Percentiles rank a stretch among this genome's conserved stretches.
These are phyloP conservation scores for Malassezia obtusa DNA, from an alignment of 1,284 basidiomycete genomes.

Conservation along the genomic window DNA sequence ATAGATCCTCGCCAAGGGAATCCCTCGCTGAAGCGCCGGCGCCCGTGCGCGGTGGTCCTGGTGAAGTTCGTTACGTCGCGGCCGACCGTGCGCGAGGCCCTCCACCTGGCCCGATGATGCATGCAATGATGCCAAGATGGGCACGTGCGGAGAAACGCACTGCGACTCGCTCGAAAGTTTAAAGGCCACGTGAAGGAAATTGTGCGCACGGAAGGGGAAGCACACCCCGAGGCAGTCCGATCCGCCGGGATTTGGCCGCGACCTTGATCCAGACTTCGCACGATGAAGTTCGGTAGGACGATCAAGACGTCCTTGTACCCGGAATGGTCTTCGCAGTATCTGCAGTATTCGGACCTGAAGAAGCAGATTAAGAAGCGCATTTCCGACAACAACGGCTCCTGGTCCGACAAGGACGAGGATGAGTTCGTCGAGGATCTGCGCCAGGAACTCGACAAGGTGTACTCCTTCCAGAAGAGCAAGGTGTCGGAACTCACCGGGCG, in stretches of 20 bases:
- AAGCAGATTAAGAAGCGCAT: constrained; percentile 47
- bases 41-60: no score
- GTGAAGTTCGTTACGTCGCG: no score
- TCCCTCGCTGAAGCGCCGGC: no score
- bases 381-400: constrained; percentile 38
- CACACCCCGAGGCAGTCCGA: neutral
- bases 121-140: neutral
- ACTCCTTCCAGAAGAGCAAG: constrained; percentile 87
- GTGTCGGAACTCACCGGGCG: constrained; percentile 49
- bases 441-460: constrained; percentile 84
- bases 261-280: neutral
- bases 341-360: constrained; percentile 47
- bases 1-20: no score
- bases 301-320: constrained; percentile 48
- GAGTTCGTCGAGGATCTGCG: constrained; percentile 55
- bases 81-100: neutral
- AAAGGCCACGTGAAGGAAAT: neutral
- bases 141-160: neutral
- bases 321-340: constrained; percentile 46
- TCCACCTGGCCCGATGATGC: neutral
- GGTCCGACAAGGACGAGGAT: constrained; percentile 47
- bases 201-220: neutral
- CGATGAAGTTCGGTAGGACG: constrained; percentile 48
- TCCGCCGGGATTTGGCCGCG: neutral
- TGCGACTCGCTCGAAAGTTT: neutral